Conservation (phyloP, 129 eudicot species). For the Gnaphalium uliginosum region DNA sequence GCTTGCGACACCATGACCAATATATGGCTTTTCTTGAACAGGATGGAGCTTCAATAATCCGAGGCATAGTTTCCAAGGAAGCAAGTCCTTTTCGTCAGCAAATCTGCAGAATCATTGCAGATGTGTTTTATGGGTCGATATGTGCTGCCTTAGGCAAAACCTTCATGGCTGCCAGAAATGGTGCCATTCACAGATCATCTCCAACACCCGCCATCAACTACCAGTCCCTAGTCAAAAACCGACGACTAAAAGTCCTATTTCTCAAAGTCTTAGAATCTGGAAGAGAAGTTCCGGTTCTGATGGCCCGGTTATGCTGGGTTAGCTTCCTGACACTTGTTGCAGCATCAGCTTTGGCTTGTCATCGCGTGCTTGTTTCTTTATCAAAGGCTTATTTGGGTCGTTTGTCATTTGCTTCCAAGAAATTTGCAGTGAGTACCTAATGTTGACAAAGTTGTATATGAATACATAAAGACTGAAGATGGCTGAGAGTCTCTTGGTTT, state of each 20-base stretch:
- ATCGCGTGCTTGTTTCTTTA: constrained; percentile 53
- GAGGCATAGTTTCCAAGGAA: constrained; percentile 69
- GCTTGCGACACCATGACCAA: background rate
- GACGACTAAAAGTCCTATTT: constrained; percentile 68
- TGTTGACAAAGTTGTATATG: background rate
- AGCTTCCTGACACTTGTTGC: constrained; percentile 47
- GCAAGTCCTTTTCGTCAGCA: constrained; percentile 66
- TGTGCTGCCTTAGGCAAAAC: constrained; percentile 35
- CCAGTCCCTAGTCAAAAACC: constrained; percentile 53
- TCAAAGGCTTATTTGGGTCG: constrained; percentile 50
- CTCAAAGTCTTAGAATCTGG: constrained; percentile 60
- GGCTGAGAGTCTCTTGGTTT: background rate
- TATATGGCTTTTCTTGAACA: constrained; percentile 32
- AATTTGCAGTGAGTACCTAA: constrained; percentile 46
- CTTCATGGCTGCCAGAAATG: constrained; percentile 19
- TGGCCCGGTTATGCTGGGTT: constrained; percentile 62
- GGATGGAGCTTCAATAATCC: constrained; percentile 83
- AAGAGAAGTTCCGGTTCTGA: constrained; percentile 52
- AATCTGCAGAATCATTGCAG: constrained; percentile 59
- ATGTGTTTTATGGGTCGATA: constrained; percentile 53
- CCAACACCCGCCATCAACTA: constrained; percentile 35
- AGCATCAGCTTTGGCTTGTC: constrained; percentile 74
- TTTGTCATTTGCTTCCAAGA: constrained; percentile 44
- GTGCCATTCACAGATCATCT: constrained; percentile 28
- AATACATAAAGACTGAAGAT: constrained; percentile 14